A percentile compares a stretch with the other conserved stretches of the same genome.
These are phyloP conservation scores for Parmelia sp. DNA, from an alignment of 495 filamentous ascomycete genomes.

Conservation along the genomic window DNA sequence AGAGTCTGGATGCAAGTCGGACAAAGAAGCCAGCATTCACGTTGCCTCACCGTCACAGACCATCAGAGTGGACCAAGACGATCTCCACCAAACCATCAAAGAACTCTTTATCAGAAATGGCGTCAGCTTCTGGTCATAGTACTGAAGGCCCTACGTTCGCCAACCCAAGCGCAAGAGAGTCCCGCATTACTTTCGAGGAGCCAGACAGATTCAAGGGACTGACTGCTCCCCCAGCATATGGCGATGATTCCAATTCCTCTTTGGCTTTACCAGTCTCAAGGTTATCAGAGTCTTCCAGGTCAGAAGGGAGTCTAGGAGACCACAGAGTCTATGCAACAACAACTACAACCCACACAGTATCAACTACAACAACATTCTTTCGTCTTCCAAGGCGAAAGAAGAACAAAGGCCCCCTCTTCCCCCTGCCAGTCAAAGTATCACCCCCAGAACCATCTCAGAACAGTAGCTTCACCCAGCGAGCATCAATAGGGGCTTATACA, in stretches of 20 bases:
- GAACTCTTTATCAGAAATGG: constrained; percentile 17
- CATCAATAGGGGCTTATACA: constrained; percentile 13
- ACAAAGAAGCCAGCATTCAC: constrained; percentile 51
- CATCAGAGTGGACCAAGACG: constrained; percentile 28
- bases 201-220: constrained; percentile 53
- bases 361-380: constrained; percentile 67
- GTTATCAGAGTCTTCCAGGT: constrained; percentile 86
- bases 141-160: constrained; percentile 4
- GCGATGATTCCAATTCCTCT: constrained; percentile 59
- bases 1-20: constrained; percentile 44
- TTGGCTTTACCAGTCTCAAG: constrained; percentile 63
- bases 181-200: constrained; percentile 61
- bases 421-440: constrained; percentile 64
- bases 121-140: neutral
- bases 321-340: constrained; percentile 57
- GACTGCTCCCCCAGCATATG: constrained; percentile 52
- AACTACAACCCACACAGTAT: constrained; percentile 57
- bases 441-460: constrained; percentile 23
- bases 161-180: constrained; percentile 41
- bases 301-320: constrained; percentile 79
- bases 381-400: constrained; percentile 75
- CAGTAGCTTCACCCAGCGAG: constrained; percentile 23
- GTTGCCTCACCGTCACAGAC: constrained; percentile 30
- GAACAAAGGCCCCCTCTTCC: constrained; percentile 79
- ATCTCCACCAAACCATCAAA: constrained; percentile 37